Conservation (phyloP, 768 basidiomycete genomes). For the Leccinum pellstonianum region DNA sequence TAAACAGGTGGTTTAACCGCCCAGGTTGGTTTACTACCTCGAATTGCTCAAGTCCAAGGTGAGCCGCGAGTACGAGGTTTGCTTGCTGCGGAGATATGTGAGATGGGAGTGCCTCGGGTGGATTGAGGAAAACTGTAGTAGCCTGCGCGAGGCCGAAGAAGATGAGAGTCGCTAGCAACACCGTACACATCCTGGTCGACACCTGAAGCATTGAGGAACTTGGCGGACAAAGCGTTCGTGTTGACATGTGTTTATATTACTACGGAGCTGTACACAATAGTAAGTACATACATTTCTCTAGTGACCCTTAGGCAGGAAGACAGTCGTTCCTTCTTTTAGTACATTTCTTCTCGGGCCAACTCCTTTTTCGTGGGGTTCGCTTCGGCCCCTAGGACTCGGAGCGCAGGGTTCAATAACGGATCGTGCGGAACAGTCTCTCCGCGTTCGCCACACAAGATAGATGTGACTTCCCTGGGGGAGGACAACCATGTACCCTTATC, state of each 20-base stretch:
- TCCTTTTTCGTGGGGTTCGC: constrained; percentile 7
- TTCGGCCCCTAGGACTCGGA: constrained; percentile 39
- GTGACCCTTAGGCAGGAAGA: too few relatives aligned
- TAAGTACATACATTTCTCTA: too few relatives aligned
- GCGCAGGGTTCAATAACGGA: constrained; percentile 46
- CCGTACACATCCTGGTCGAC: constrained; percentile 16
- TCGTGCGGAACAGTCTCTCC: constrained; percentile 38
- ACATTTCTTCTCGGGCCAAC: too few relatives aligned
- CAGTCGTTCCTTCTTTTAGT: too few relatives aligned
- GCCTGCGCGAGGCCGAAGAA: constrained; percentile 44
- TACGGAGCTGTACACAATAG: background rate
- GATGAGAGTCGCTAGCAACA: constrained; percentile 26
- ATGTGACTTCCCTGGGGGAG: constrained; percentile 33
- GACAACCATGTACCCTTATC: constrained; percentile 53
- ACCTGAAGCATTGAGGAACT: background rate
- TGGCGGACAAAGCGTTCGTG: background rate
- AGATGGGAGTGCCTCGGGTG: constrained; percentile 39
- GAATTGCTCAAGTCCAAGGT: constrained; percentile 69
- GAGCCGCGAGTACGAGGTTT: constrained; percentile 59
- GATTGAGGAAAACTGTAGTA: constrained; percentile 59
- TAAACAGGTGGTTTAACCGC: constrained; percentile 20
- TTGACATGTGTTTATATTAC: constrained; percentile 31
- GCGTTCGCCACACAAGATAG: constrained; percentile 42
- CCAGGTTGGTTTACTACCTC: constrained; percentile 45
- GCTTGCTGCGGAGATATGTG: constrained; percentile 52